Evolutionary conservation across 352 stramenopile genomes (phyloP), one percentile per base, ranked within the genome.

Genomic region (Aphanomyces astaci): DNA sequence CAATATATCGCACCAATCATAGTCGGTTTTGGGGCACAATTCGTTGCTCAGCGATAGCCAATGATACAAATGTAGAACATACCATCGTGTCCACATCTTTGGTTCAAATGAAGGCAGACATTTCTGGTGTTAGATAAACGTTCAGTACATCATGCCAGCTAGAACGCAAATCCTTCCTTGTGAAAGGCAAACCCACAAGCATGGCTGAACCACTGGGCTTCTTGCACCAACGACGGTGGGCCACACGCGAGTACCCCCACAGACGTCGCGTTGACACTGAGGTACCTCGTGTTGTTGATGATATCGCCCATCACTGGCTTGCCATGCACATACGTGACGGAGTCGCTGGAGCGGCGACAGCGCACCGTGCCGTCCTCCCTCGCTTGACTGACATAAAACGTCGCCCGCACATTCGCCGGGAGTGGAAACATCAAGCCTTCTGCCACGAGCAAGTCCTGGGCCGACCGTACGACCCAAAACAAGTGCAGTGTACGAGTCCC

Each of bases 131-230:
- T n/a, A n/a, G n/a, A n/a, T n/a, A n/a, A n/a, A n/a, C n/a, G n/a
- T n/a, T n/a, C n/a, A n/a, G n/a, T n/a, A n/a, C n/a, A n/a, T n/a
- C n/a, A n/a, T n/a, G n/a, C n/a, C n/a, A n/a, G 36, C 36, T 84
- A 93, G 80, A 59, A 59, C 51, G 79, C 78, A 64, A 93, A 93
- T 36, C 88, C 76, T 59, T 93, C 84, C 64, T 89, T 91, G 73
- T 93, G 84, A 67, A 93, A 91, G 63, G 87, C 81, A 60, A 88
- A 91, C 60, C 74, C 73, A 56, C 82, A 89, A 56, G 71, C 74
- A 36, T 79, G 78, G 19, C 82, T 79, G 2, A 89, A 73, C 24
- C 71, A 39, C 65, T 93, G 84, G 0, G 82, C 82, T 57, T 89
- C 81, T 7, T 81, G 76, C 5, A 77, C 80, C 75, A 93, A 83